Base-by-base conservation (phyloP, 345 rosid genomes). In the Aquilaria malaccensis region DNA sequence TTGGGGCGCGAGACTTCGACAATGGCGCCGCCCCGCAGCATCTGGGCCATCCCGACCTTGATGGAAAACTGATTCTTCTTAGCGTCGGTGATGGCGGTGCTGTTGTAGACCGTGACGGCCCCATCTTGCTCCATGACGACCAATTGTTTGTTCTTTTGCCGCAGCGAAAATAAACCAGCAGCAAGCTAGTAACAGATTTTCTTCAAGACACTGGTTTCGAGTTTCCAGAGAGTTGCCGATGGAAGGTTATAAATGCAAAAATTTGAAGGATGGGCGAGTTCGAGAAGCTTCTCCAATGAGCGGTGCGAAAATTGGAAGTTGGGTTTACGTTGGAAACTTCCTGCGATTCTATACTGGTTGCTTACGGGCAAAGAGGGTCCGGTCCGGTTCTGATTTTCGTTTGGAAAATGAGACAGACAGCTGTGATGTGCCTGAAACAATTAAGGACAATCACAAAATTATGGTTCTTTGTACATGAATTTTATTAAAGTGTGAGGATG, bases 1-100 rank as follows among this genome's bases (percentile, higher is more conserved):
- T 74, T 73, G 10, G 69, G 62, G 54, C 59, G 64, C 6, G 81
- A 50, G 13, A 81, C 87, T 52, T 80, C 79, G 56, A 88, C 55
- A 64, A 81, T 60, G 33, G 73, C 87, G 62, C 89, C 91, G 30
- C 91, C 90, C 33, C 85, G 85, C 32, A 88, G 86, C 52, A 80
- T 76, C 59, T 88, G 88, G 58, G 88, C 77, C 37, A 85, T 45
- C 10, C 85, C 86, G 5, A 76, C 85, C 72, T 85, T 84, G 62
- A 83, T 73, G 10, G 85, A 82, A 64, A 74, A 80, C 2, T 71
- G 65, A 56, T 76, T 70, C 56, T 88, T 78, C 76, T 81, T 30
- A 56, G 85, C 61, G 56, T 87, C 95, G 31, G 85, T 61, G 29
- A 81, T 70, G 47, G 83, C 77, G 50, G 72, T 62, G 51, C 75